These are phyloP conservation scores for Turritis glabra DNA, from an alignment of 345 rosid species.

Conservation along the genomic window DNA sequence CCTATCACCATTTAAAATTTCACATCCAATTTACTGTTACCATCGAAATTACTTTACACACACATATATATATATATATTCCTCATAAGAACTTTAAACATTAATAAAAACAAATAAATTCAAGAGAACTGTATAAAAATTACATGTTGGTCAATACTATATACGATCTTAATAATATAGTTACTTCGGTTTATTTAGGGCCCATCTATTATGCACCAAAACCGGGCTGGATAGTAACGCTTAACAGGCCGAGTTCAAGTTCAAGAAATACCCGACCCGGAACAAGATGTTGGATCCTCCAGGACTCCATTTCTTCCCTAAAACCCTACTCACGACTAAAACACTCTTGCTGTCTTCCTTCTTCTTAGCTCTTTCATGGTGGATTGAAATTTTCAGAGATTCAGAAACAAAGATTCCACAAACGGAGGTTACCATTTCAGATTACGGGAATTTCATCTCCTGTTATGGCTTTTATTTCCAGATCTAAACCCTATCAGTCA, in stretches of 20 bases:
- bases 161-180: no score
- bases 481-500: constrained; percentile 46
- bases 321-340: constrained; percentile 28
- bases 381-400: constrained; percentile 16
- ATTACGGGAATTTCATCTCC: not conserved
- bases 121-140: no score
- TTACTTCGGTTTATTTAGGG: not conserved
- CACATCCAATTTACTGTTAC: no score
- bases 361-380: not conserved
- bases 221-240: not conserved
- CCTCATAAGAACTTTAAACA: no score
- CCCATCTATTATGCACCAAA: not conserved
- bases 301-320: no score
- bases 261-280: constrained; percentile 36
- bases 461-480: constrained; percentile 50
- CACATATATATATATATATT: no score
- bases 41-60: no score
- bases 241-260: constrained; percentile 12
- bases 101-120: no score
- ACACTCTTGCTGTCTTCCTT: constrained; percentile 6
- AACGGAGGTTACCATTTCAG: not conserved
- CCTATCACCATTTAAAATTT: no score
- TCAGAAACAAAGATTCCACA: not conserved
- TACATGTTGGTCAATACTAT: no score
- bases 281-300: constrained; percentile 15